These are phyloP conservation scores for Sporopachydermia lactativora DNA, from an alignment of 805 yeast genomes.

Conservation along the genomic window DNA sequence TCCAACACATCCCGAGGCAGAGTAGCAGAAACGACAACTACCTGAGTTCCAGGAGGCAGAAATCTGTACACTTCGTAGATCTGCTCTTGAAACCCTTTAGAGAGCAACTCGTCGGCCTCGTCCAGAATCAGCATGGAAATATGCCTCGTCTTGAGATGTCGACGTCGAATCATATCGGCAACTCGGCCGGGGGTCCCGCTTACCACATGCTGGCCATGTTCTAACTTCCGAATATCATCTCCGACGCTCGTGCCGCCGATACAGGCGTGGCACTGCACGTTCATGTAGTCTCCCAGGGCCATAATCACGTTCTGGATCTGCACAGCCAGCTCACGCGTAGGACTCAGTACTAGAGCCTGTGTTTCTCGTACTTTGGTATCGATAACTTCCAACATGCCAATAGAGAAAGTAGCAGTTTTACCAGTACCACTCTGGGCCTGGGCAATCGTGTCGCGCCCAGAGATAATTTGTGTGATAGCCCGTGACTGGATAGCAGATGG, in stretches of 20 bases:
- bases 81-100: constrained; percentile 91
- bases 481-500: constrained; percentile 77
- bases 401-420: constrained; percentile 96
- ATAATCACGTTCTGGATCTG: constrained; percentile 85
- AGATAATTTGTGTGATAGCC: constrained; percentile 66
- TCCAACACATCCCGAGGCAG: constrained; percentile 84
- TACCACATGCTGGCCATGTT: constrained; percentile 76
- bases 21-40: constrained; percentile 90
- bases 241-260: constrained; percentile 86
- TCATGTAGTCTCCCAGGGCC: constrained; percentile 79
- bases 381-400: constrained; percentile 79
- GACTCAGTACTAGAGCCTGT: constrained; percentile 86
- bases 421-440: constrained; percentile 99
- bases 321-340: constrained; percentile 90
- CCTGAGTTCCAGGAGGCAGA: constrained; percentile 78
- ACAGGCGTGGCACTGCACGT: constrained; percentile 76
- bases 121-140: constrained; percentile 83
- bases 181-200: constrained; percentile 98
- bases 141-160: constrained; percentile 56
- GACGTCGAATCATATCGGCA: constrained; percentile 76
- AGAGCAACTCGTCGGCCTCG: constrained; percentile 92
- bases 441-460: constrained; percentile 83
- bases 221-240: constrained; percentile 63
- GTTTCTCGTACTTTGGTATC: constrained; percentile 60
- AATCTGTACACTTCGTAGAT: constrained; percentile 81